Percentiles rank a stretch among this genome's conserved stretches.
Evolutionary conservation across 2,329 filamentous ascomycete genomes (phyloP).

Genomic region (Ceratocystis diversiconidia): DNA sequence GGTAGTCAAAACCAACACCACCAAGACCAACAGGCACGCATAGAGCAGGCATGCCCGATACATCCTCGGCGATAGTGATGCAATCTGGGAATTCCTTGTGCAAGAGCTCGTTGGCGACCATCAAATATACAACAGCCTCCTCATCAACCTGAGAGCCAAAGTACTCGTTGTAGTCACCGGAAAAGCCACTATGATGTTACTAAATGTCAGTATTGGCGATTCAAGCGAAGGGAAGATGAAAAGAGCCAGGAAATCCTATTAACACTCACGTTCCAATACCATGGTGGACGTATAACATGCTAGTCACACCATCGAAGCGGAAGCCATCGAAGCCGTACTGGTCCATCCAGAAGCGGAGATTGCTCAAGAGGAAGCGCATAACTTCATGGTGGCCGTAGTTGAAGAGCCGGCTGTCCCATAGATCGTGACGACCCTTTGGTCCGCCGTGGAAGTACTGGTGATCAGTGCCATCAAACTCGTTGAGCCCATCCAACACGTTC

Average conservation of each 20-base stretch:
- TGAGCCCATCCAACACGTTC: constrained; percentile 88
- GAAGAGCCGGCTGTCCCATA: constrained; percentile 94
- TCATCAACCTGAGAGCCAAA: constrained; percentile 82
- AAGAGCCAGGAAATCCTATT: background rate
- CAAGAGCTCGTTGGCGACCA: constrained; percentile 91
- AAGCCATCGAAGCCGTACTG: constrained; percentile 95
- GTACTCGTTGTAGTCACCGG: constrained; percentile 95
- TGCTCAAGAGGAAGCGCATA: constrained; percentile 86
- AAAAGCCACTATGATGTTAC: constrained; percentile 58
- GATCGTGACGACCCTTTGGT: constrained; percentile 67
- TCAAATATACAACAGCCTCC: constrained; percentile 86
- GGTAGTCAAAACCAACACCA: constrained; percentile 92
- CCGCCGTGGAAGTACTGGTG: constrained; percentile 93
- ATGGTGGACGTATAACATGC: constrained; percentile 93
- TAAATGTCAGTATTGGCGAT: constrained; percentile 21
- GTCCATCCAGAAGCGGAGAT: constrained; percentile 97
- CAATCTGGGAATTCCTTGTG: constrained; percentile 75
- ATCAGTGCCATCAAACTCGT: constrained; percentile 89
- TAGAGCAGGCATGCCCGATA: constrained; percentile 96
- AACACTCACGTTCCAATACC: constrained; percentile 79
- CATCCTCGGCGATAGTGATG: constrained; percentile 92
- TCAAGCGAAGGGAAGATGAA: background rate
- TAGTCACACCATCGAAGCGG: constrained; percentile 94
- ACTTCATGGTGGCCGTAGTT: constrained; percentile 96
- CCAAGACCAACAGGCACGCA: constrained; percentile 75